Percentiles rank a stretch among this genome's conserved stretches.
phyloP scores from a whole-genome alignment of 2,329 filamentous ascomycete species.

The Sclerotinia borealis region DNA sequence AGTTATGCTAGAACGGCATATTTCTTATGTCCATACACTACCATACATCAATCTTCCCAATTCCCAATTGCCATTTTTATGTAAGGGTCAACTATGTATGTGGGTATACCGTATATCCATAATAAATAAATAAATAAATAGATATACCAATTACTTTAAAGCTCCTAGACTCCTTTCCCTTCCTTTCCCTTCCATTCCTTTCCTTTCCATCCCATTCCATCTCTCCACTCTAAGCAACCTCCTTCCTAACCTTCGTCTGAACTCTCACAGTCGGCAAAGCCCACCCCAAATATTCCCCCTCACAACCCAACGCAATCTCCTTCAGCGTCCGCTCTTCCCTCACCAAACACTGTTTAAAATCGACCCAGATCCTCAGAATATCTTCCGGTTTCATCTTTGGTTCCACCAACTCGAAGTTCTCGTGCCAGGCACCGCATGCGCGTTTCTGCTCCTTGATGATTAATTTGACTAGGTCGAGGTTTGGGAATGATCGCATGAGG shows the following conservation, averaged over 20 bases:
- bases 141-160: neutral
- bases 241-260: constrained; percentile 13
- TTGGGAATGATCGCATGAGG: constrained; percentile 39
- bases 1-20: too few relatives aligned
- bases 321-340: constrained; percentile 25
- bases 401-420: constrained; percentile 21
- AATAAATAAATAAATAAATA: too few relatives aligned
- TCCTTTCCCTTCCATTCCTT: neutral
- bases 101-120: neutral
- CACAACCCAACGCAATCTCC: constrained; percentile 21
- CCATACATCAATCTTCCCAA: too few relatives aligned
- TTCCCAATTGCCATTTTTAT: too few relatives aligned
- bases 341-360: constrained; percentile 26
- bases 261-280: constrained; percentile 26
- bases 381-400: constrained; percentile 20
- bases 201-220: neutral
- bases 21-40: too few relatives aligned
- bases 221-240: too few relatives aligned
- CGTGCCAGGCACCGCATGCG: neutral
- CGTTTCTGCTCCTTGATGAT: constrained; percentile 17
- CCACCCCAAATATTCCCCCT: constrained; percentile 21
- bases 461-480: constrained; percentile 25
- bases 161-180: neutral
- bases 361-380: constrained; percentile 25
- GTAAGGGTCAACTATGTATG: too few relatives aligned